Evolutionary conservation across 305 asterid species (phyloP).

Genomic region (Andrographis paniculata): DNA sequence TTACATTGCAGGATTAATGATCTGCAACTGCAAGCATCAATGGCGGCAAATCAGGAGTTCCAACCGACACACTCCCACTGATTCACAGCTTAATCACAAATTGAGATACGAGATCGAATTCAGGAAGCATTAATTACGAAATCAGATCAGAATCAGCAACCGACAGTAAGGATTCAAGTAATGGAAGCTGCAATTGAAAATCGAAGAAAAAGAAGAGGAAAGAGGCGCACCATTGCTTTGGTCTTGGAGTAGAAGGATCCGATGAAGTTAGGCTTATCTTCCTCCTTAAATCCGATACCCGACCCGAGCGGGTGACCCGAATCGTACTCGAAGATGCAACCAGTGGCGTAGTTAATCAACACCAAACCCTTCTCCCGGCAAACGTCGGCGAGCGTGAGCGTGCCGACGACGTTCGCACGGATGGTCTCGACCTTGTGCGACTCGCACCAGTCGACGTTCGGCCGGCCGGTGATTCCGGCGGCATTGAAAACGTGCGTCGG

Average conservation of each 20-base stretch:
- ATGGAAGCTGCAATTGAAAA: too few relatives aligned
- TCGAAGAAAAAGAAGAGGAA: not conserved
- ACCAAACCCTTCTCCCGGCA: conserved; percentile 61
- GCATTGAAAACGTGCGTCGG: conserved; percentile 93
- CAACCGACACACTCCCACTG: too few relatives aligned
- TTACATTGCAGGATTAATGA: too few relatives aligned
- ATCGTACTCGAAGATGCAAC: conserved; percentile 81
- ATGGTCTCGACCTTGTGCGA: conserved; percentile 60
- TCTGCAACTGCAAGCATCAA: too few relatives aligned
- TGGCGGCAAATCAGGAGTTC: too few relatives aligned
- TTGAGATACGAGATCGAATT: too few relatives aligned
- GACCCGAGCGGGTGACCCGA: conserved; percentile 56
- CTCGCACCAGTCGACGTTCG: conserved; percentile 67
- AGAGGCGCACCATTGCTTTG: conserved; percentile 62
- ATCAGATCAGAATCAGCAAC: too few relatives aligned
- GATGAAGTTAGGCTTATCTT: conserved; percentile 47
- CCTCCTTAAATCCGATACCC: conserved; percentile 79
- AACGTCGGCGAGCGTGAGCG: conserved; percentile 78
- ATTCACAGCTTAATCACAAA: too few relatives aligned
- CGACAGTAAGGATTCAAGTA: too few relatives aligned
- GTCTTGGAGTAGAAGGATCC: conserved; percentile 80
- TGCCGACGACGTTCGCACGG: conserved; percentile 54
- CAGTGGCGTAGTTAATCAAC: conserved; percentile 72
- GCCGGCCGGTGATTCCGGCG: conserved; percentile 71
- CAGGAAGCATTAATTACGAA: too few relatives aligned